Base-by-base conservation (phyloP, 768 basidiomycete genomes). In the Clavaria fumosa region DNA sequence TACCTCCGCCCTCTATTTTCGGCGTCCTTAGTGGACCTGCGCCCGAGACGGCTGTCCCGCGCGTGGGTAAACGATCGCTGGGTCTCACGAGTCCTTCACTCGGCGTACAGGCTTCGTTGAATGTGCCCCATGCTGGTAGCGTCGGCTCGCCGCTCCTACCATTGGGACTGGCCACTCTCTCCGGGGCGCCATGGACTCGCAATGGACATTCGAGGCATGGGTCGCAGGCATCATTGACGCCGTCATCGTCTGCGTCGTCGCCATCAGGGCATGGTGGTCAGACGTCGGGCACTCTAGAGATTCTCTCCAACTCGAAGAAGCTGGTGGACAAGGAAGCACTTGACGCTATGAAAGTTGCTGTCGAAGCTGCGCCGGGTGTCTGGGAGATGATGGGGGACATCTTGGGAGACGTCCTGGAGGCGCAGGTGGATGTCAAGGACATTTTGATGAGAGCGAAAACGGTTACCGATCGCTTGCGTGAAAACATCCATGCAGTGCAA, bases 311-410 rank as follows among this genome's bases (percentile, higher is more conserved):
- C 30, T 73, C 79, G 12, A 70, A 69, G 42, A 71, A 67, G 18
- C 61, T 78, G 23, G 74, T 88, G 30, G 82, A 86, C 50, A 76
- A 75, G 37, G 81, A 85, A 47, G 72, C 83, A 3, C 58, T 91
- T 5, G 72, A 79, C 41, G 77, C 83, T 19, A 76, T 95, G 54
- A 76, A 76, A 45, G 60, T 62, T 5, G 83, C 90, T 10, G 73
- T 89, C 6, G 75, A 82, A 17, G 68, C 79, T 9, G 89, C 86
- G 7, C 79, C 81, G 7, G 63, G 66, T 18, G 79, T 86, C 17
- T 96, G 89, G 84, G 64, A 75, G 41, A 69, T 79, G 63, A 72
- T 89, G 51, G 75, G 78, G 45, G 76, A 78, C 39, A 64, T 80
- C 43, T 55, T 84, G 37, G 58, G 58, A 20, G 66, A 71, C 22